These are phyloP conservation scores for Prunus fruticosa DNA, from an alignment of 306 rosid species.

Conservation along the genomic window DNA sequence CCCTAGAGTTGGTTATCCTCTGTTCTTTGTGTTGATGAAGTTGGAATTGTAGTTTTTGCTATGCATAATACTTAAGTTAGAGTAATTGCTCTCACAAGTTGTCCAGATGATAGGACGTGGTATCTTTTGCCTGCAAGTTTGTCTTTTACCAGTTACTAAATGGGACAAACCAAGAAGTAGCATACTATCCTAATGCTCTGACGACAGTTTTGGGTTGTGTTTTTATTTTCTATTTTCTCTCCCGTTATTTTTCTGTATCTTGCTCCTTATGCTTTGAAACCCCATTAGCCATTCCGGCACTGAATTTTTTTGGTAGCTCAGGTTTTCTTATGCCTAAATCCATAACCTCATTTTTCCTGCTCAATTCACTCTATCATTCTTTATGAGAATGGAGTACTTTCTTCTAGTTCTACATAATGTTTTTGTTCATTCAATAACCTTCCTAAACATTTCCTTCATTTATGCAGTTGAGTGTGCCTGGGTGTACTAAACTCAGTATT, in stretches of 20 bases:
- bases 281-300: not conserved
- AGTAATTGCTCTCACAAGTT: not conserved
- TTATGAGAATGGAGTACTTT: not conserved
- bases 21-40: not conserved
- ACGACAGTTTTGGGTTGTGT: not conserved
- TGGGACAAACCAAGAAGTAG: not conserved
- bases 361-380: not conserved
- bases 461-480: conserved; percentile 83
- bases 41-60: not conserved
- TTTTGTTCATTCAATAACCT: not conserved
- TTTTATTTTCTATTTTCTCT: no score
- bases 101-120: not conserved
- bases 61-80: not conserved
- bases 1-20: not conserved
- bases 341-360: not conserved
- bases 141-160: no score
- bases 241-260: not conserved
- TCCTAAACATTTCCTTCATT: conserved; percentile 18
- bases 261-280: not conserved
- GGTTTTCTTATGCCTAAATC: not conserved
- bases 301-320: not conserved
- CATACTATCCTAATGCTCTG: not conserved
- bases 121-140: not conserved
- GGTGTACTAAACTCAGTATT: conserved; percentile 81
- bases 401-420: not conserved